These are phyloP conservation scores for Cicer yamashitae DNA, from an alignment of 306 rosid species.

Conservation along the genomic window DNA sequence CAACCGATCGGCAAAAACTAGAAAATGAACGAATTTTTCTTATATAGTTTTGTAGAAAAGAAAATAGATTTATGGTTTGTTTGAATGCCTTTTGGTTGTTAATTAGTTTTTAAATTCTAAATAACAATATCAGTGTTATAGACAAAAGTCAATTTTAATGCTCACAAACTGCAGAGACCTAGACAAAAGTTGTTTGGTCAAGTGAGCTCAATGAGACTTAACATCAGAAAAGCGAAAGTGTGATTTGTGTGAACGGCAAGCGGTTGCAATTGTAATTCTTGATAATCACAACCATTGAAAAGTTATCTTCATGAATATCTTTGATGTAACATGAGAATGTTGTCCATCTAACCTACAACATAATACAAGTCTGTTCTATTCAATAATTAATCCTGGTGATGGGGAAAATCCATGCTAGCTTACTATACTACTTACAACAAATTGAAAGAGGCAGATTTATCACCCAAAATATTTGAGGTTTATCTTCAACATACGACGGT, in stretches of 20 bases:
- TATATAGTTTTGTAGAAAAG: no score
- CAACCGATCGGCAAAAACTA: no score
- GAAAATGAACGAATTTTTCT: no score
- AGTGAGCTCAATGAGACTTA: no score
- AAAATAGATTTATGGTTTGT: no score
- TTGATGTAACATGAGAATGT: slow-evolving; percentile 27
- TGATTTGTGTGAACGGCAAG: background rate
- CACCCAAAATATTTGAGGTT: slow-evolving; percentile 19
- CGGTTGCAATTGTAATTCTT: background rate
- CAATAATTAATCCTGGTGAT: slow-evolving; percentile 11
- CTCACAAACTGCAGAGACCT: no score
- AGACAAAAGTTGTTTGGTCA: no score
- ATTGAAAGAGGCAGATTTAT: background rate
- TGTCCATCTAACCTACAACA: slow-evolving; percentile 31
- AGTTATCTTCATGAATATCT: slow-evolving; percentile 17
- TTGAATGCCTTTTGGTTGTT: no score
- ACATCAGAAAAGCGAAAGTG: slow-evolving; percentile 1
- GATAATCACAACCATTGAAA: background rate
- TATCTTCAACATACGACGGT: background rate
- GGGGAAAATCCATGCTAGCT: slow-evolving; percentile 15
- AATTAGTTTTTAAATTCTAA: no score
- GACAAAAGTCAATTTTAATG: no score
- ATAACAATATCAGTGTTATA: no score
- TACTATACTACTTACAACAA: slow-evolving; percentile 42
- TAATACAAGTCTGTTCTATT: slow-evolving; percentile 23